Evolutionary conservation across 768 basidiomycete species (phyloP), one percentile per base, ranked within the genome.

Genomic region (Peribolospora kevripleyi): DNA sequence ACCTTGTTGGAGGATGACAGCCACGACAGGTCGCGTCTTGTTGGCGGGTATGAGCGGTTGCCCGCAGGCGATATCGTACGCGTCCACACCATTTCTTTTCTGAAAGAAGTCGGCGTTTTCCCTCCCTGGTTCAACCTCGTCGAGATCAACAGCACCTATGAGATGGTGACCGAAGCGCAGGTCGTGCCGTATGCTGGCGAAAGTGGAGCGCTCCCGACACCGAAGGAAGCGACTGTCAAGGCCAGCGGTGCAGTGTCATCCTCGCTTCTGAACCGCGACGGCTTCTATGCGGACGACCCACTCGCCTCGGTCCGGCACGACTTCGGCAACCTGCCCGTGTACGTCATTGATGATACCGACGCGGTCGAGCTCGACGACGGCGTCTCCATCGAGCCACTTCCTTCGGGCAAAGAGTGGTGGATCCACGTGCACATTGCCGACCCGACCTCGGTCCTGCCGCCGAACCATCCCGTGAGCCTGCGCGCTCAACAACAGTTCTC

Each of bases 361-460:
- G 88, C 93, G 0, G 68, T 81, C 61, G 93, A 98, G 63, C 73
- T 97, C 25, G 93, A 98, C 64, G 93, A 98, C 65, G 93, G 87
- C 3, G 62, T 98, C 41, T 90, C 88, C 2, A 63, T 95, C 40
- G 83, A 91, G 59, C 63, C 68, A n/a, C 72, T 80, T 41, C 71
- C 74, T 0, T 48, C 56, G 3, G 7, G 48, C 4, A 68, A 68
- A 3, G 77, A 82, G 50, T 75, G 76, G 48, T 97, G 93, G 91
- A 64, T 91, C 8, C 90, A 95, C 61, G 72, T 81, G 37, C 93
- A 97, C 64, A 74, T 98, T 55, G 90, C 93, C 7, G 93, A 98
- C 65, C 90, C 90, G 0, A 86, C 85, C 2, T 71, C 79, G 8
- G 60, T 81, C 50, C 72, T 98, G 37, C 80, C 79, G 14, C 82